A percentile compares a stretch with the other conserved stretches of the same genome.
phyloP scores from a whole-genome alignment of 2,329 filamentous ascomycete genomes.

The Verticillium nubilum region DNA sequence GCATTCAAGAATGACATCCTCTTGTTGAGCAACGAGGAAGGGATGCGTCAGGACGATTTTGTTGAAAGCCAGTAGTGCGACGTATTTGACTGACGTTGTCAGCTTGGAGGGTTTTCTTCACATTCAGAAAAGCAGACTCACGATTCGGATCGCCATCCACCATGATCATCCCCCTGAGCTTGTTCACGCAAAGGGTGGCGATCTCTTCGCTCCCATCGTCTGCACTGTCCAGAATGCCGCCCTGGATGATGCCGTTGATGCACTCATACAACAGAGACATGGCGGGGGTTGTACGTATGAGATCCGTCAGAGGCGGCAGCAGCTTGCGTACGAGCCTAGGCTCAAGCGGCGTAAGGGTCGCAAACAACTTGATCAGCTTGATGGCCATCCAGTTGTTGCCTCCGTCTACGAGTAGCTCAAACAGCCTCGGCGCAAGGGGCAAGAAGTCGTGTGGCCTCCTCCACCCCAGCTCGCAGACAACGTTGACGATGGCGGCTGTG shows the following conservation, averaged over 20 bases:
- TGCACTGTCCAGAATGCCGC: slow-evolving; percentile 80
- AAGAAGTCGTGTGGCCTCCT: slow-evolving; percentile 89
- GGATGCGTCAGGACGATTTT: slow-evolving; percentile 89
- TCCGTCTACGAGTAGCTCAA: slow-evolving; percentile 85
- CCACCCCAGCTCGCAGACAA: slow-evolving; percentile 94
- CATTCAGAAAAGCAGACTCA: slow-evolving; percentile 38
- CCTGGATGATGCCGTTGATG: slow-evolving; percentile 97
- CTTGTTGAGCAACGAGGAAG: slow-evolving; percentile 81
- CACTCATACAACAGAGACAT: slow-evolving; percentile 99
- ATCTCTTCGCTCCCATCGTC: slow-evolving; percentile 90
- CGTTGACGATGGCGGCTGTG: slow-evolving; percentile 92
- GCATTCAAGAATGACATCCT: slow-evolving; percentile 94
- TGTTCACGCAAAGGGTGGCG: slow-evolving; percentile 84
- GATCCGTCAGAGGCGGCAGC: slow-evolving; percentile 80
- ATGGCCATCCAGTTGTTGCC: slow-evolving; percentile 99
- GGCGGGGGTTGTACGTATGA: slow-evolving; percentile 90
- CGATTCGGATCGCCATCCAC: slow-evolving; percentile 89
- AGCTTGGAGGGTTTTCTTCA: background rate
- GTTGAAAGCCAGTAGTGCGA: slow-evolving; percentile 90
- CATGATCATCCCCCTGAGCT: slow-evolving; percentile 89
- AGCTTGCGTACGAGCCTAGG: slow-evolving; percentile 88
- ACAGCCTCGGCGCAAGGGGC: slow-evolving; percentile 82
- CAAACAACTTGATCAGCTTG: slow-evolving; percentile 97
- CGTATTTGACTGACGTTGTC: slow-evolving; percentile 71
- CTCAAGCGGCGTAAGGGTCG: slow-evolving; percentile 86